Conservation (phyloP, 164 flowering plant genomes). For the Buxus sempervirens region DNA sequence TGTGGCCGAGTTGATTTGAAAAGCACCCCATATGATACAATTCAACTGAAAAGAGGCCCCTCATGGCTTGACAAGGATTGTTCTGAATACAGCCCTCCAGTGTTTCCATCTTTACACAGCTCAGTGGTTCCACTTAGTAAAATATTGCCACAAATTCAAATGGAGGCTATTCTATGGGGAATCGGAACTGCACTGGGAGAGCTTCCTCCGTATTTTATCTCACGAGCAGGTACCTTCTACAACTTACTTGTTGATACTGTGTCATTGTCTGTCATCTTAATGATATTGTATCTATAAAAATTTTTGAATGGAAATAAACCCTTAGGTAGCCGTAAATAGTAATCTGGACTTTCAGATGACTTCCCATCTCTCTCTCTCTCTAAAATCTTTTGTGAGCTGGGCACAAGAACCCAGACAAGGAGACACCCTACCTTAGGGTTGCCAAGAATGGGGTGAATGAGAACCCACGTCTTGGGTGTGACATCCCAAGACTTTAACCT, state of each 20-base stretch:
- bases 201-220: conserved; percentile 96
- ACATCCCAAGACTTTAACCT: no score
- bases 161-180: conserved; percentile 94
- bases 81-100: conserved; percentile 74
- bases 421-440: no score
- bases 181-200: conserved; percentile 98
- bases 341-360: no score
- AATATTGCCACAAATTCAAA: conserved; percentile 80
- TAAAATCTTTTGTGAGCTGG: no score
- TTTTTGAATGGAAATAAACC: no score
- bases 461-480: no score
- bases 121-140: conserved; percentile 68
- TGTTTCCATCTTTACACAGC: conserved; percentile 47
- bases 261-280: background rate
- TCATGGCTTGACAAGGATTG: conserved; percentile 92
- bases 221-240: conserved; percentile 76
- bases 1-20: conserved; percentile 92
- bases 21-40: conserved; percentile 87
- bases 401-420: no score
- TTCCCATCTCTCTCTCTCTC: no score
- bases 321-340: no score
- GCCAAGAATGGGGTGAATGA: no score
- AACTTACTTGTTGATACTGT: background rate
- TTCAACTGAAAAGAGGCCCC: conserved; percentile 72
- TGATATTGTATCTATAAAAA: background rate